A percentile compares a stretch with the other conserved stretches of the same genome.
phyloP scores from a whole-genome alignment of 2,329 filamentous ascomycete species.

The Aspergillus clavatus region DNA sequence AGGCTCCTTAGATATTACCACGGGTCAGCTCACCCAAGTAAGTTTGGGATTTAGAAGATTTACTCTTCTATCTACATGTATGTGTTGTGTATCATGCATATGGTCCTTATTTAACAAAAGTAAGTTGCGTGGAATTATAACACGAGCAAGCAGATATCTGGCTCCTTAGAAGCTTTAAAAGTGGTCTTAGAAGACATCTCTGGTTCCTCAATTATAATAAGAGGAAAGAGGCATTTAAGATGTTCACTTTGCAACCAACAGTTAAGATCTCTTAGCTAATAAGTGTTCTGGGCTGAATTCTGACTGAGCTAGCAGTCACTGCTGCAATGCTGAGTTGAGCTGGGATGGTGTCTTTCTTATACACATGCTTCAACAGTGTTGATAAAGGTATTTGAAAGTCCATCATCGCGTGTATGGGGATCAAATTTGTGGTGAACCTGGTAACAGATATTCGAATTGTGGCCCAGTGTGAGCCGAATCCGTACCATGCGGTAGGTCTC shows the following conservation, averaged over 20 bases:
- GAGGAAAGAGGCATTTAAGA: slow-evolving; percentile 26
- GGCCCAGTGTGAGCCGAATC: slow-evolving; percentile 33
- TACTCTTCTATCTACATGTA: slow-evolving; percentile 29
- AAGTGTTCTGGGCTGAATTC: slow-evolving; percentile 10
- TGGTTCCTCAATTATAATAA: slow-evolving; percentile 25
- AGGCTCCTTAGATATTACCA: slow-evolving; percentile 30
- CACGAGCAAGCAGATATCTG: not conserved
- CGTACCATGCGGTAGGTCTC: slow-evolving; percentile 23
- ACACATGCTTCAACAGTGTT: slow-evolving; percentile 31
- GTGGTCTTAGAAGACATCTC: slow-evolving; percentile 31
- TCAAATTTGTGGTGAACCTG: slow-evolving; percentile 31
- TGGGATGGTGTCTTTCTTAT: slow-evolving; percentile 36
- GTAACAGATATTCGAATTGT: slow-evolving; percentile 33
- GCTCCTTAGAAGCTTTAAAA: slow-evolving; percentile 19
- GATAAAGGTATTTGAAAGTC: slow-evolving; percentile 26
- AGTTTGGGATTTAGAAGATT: slow-evolving; percentile 33
- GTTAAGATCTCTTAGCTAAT: slow-evolving; percentile 6
- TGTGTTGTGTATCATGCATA: slow-evolving; percentile 30
- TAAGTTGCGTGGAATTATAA: slow-evolving; percentile 5
- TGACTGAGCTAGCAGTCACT: slow-evolving; percentile 24
- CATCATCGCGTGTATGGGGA: slow-evolving; percentile 29
- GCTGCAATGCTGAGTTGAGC: slow-evolving; percentile 34
- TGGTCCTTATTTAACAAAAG: slow-evolving; percentile 30
- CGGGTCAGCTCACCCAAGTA: slow-evolving; percentile 28
- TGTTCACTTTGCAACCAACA: slow-evolving; percentile 22